These are phyloP conservation scores for Talaromyces sp. DNA, from an alignment of 2,329 filamentous ascomycete species.

Conservation along the genomic window DNA sequence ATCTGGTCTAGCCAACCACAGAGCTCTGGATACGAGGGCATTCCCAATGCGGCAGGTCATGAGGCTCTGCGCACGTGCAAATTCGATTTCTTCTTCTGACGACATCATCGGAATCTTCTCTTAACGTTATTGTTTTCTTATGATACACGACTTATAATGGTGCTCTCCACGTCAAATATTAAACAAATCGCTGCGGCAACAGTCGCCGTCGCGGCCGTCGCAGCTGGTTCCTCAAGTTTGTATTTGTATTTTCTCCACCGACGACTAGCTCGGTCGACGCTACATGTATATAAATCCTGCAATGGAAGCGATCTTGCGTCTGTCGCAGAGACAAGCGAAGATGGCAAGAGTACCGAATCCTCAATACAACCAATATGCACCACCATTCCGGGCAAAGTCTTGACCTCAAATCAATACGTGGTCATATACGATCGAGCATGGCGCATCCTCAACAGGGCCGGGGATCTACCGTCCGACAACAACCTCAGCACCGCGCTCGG, in stretches of 20 bases:
- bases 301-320: not conserved
- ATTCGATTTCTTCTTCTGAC: not conserved
- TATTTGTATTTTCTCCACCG: conserved; percentile 2
- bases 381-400: not conserved
- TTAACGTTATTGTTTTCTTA: not conserved
- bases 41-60: not conserved
- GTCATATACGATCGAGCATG: conserved; percentile 12
- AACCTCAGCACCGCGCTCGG: not conserved
- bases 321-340: not conserved
- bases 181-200: not conserved
- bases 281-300: not conserved
- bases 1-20: not conserved
- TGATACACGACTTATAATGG: not conserved
- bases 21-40: not conserved
- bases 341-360: too few species aligned
- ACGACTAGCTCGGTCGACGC: not conserved
- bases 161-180: not conserved
- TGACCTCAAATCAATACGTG: not conserved
- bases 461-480: not conserved
- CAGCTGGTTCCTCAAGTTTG: not conserved
- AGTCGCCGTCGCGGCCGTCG: not conserved
- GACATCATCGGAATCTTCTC: not conserved
- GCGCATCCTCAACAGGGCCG: not conserved
- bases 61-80: not conserved
- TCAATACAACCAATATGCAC: not conserved